These are phyloP conservation scores for Pseudogymnoascus pannorum DNA, from an alignment of 2,329 filamentous ascomycete genomes.

Conservation along the genomic window DNA sequence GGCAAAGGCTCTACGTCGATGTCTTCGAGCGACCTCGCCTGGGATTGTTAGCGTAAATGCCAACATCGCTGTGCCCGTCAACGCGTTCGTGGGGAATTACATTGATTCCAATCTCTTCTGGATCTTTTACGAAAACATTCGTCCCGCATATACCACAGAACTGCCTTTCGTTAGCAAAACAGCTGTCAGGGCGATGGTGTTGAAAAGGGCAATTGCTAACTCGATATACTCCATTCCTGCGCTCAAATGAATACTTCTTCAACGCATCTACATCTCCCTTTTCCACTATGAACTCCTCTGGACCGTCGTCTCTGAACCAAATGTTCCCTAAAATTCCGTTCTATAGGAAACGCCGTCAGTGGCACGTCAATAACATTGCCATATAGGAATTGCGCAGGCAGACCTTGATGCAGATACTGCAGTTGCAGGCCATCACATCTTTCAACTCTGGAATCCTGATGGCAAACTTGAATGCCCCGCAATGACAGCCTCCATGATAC, in stretches of 20 bases:
- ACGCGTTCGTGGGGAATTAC: neutral
- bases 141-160: neutral
- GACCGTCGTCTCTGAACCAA: neutral
- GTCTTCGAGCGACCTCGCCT: slow-evolving; percentile 11
- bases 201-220: neutral
- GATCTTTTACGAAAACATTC: neutral
- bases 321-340: neutral
- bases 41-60: neutral
- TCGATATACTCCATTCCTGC: neutral
- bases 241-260: neutral
- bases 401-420: slow-evolving; percentile 55
- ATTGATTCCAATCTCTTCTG: neutral
- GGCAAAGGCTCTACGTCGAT: slow-evolving; percentile 6
- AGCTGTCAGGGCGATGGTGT: neutral
- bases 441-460: slow-evolving; percentile 50
- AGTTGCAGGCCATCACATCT: slow-evolving; percentile 52
- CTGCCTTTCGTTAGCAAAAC: neutral
- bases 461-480: slow-evolving; percentile 46
- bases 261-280: neutral
- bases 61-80: neutral
- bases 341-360: neutral
- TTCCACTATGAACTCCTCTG: neutral
- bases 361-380: neutral
- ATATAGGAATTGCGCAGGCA: slow-evolving; percentile 36
- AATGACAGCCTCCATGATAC: slow-evolving; percentile 52